Percentiles rank a stretch among this genome's conserved stretches.
Conservation (phyloP, 371 early-diverging fungal species). For the Dichotomocladium elegans region DNA sequence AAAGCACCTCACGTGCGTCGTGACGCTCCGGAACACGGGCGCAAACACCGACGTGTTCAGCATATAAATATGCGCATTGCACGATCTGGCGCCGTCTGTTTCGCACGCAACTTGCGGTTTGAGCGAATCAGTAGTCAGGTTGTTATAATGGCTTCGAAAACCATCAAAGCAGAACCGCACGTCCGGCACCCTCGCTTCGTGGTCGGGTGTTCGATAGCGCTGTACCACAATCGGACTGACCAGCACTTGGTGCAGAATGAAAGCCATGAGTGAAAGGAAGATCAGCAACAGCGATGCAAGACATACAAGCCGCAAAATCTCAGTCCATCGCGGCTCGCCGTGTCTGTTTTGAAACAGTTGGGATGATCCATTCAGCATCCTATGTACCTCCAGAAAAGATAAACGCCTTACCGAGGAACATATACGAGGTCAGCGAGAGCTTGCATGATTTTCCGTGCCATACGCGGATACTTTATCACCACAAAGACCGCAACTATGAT, state of each 20-base stretch:
- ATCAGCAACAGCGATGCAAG: background rate
- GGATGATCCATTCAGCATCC: no score
- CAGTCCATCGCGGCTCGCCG: background rate
- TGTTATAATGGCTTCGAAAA: slow-evolving; percentile 13
- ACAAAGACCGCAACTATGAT: slow-evolving; percentile 35
- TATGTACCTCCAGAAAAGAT: no score
- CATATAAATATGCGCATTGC: slow-evolving; percentile 17
- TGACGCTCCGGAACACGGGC: slow-evolving; percentile 31
- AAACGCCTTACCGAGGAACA: no score
- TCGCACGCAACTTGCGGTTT: slow-evolving; percentile 35
- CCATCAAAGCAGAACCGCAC: slow-evolving; percentile 52
- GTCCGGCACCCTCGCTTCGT: slow-evolving; percentile 10
- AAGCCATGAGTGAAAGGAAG: background rate
- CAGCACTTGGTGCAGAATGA: background rate
- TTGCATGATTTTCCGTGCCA: background rate
- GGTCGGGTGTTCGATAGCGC: background rate
- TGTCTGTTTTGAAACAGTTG: background rate
- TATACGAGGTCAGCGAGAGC: background rate
- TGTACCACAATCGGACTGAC: background rate
- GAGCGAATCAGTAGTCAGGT: slow-evolving; percentile 3
- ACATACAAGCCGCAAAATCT: background rate
- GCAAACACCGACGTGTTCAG: slow-evolving; percentile 35
- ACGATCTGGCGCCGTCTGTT: slow-evolving; percentile 37
- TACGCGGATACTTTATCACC: background rate
- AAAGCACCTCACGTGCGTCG: slow-evolving; percentile 33